Conservation (phyloP, 192 early-diverging fungal species). For the Gamsiella multidivaricata region DNA sequence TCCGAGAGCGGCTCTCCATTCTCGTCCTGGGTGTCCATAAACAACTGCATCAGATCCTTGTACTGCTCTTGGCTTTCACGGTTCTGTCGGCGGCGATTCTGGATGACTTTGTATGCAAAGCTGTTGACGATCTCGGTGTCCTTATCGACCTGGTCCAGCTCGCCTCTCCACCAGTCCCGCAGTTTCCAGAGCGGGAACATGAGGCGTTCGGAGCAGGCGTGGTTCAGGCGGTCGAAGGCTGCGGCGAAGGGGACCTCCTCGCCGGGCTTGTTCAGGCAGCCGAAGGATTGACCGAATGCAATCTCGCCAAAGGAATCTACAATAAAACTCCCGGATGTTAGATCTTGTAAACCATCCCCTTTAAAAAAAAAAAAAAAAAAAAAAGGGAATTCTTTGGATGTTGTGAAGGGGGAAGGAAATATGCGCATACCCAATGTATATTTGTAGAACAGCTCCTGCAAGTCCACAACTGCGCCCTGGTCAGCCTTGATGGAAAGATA, state of each 20-base stretch:
- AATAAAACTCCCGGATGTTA: neutral
- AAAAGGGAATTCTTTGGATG: neutral
- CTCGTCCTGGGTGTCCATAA: conserved; percentile 59
- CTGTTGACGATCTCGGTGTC: conserved; percentile 39
- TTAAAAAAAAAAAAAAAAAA: conserved; percentile 5
- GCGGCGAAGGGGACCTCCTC: conserved; percentile 57
- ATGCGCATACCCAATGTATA: conserved; percentile 51
- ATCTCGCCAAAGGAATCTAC: conserved; percentile 48
- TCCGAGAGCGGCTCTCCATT: conserved; percentile 51
- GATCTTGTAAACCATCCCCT: neutral
- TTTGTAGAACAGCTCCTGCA: conserved; percentile 60
- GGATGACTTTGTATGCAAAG: conserved; percentile 50
- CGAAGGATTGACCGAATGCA: conserved; percentile 51
- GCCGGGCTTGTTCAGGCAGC: conserved; percentile 36
- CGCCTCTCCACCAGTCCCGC: conserved; percentile 22
- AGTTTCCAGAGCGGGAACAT: conserved; percentile 33
- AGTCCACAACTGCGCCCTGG: conserved; percentile 45
- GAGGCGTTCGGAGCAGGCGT: conserved; percentile 32
- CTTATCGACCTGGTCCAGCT: conserved; percentile 5
- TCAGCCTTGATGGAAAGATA: conserved; percentile 35
- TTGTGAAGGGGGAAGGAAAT: neutral
- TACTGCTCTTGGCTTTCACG: neutral
- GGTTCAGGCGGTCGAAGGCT: conserved; percentile 68
- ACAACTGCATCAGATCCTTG: conserved; percentile 59
- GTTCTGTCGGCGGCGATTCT: conserved; percentile 27